phyloP scores from a whole-genome alignment of 495 filamentous ascomycete genomes.

The Hypoxylon crocopeplum region DNA sequence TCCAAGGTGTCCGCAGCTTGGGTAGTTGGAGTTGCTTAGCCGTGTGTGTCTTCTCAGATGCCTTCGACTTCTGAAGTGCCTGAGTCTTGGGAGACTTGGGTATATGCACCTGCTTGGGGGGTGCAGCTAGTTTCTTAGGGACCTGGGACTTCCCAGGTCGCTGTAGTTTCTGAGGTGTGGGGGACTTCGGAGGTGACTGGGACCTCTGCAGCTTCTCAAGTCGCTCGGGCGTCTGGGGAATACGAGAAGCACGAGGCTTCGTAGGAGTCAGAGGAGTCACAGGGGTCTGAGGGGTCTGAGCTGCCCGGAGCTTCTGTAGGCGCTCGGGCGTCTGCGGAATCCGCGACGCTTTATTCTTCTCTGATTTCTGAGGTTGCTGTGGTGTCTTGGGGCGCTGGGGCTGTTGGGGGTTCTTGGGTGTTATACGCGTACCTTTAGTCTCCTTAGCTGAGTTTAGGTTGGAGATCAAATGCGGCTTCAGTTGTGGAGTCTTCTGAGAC shows the following conservation, averaged over 20 bases:
- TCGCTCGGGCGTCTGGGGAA: constrained; percentile 13
- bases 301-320: not conserved
- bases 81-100: not conserved
- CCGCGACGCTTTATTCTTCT: constrained; percentile 2
- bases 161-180: constrained; percentile 1
- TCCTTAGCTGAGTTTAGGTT: constrained; percentile 57
- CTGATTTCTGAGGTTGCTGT: not conserved
- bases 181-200: not conserved
- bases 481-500: constrained; percentile 60
- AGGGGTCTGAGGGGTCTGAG: not conserved
- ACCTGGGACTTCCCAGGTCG: constrained; percentile 9
- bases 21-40: constrained; percentile 1
- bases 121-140: not conserved
- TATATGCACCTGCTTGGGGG: not conserved
- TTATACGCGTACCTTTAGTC: constrained; percentile 51
- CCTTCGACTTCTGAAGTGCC: not conserved
- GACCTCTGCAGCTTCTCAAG: constrained; percentile 5
- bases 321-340: constrained; percentile 7
- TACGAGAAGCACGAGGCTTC: constrained; percentile 1
- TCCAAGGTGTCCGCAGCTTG: constrained; percentile 3
- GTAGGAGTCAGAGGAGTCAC: not conserved
- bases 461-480: constrained; percentile 58
- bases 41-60: not conserved
- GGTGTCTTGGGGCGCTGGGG: constrained; percentile 2
- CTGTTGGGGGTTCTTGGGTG: constrained; percentile 7